Conservation (phyloP, 192 early-diverging fungal genomes). For the Coemansia sp. region DNA sequence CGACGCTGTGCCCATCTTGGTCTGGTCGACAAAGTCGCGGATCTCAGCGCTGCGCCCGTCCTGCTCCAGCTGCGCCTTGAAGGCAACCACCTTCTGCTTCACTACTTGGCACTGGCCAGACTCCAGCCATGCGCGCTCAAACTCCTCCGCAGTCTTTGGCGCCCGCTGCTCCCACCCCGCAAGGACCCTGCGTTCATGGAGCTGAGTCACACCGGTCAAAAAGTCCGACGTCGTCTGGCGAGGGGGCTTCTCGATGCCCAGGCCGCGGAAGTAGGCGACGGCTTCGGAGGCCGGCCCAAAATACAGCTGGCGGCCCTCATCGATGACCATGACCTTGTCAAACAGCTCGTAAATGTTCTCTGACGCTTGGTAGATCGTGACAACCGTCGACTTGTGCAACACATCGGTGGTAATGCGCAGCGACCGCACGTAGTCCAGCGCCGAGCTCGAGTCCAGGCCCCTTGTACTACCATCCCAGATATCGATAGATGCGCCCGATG, state of each 20-base stretch:
- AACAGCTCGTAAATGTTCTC: constrained; percentile 65
- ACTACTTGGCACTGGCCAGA: constrained; percentile 48
- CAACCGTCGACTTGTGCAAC: constrained; percentile 61
- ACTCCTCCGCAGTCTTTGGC: constrained; percentile 61
- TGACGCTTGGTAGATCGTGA: constrained; percentile 72
- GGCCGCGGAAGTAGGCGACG: constrained; percentile 50
- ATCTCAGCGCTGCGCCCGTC: constrained; percentile 40
- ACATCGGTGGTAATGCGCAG: constrained; percentile 73
- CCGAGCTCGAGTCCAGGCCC: constrained; percentile 78
- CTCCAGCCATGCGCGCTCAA: constrained; percentile 57
- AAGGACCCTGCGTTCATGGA: constrained; percentile 56
- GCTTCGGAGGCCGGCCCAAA: constrained; percentile 55
- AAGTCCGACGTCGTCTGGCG: constrained; percentile 65
- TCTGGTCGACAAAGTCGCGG: constrained; percentile 55
- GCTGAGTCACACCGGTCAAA: constrained; percentile 61
- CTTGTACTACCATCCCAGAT: constrained; percentile 71
- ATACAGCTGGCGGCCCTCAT: constrained; percentile 56
- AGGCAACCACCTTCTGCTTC: constrained; percentile 44
- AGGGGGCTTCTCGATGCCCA: constrained; percentile 55
- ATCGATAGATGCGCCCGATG: constrained; percentile 59
- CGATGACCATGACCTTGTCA: constrained; percentile 56
- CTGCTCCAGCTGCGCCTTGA: constrained; percentile 41
- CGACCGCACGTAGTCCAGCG: constrained; percentile 74
- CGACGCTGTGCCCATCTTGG: constrained; percentile 63
- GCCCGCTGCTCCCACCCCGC: constrained; percentile 57